phyloP scores from a whole-genome alignment of 495 filamentous ascomycete genomes.

The Penicillium paradoxum region DNA sequence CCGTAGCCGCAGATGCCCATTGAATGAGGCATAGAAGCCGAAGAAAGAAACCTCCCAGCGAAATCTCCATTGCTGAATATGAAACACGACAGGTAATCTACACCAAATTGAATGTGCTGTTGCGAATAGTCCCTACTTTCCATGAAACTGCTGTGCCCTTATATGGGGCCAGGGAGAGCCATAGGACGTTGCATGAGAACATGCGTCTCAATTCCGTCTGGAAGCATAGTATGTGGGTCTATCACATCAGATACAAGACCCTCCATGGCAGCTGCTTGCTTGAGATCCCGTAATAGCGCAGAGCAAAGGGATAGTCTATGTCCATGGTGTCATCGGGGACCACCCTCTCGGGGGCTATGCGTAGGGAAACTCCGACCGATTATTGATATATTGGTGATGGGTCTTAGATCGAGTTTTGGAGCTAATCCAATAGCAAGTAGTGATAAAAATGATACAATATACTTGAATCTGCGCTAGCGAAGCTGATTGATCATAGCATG shows the following conservation, averaged over 20 bases:
- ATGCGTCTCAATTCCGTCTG: slow-evolving; percentile 1
- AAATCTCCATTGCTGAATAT: slow-evolving; percentile 8
- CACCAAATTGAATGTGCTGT: neutral
- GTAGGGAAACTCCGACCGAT: slow-evolving; percentile 4
- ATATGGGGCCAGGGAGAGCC: neutral
- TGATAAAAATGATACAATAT: neutral
- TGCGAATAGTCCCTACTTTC: neutral
- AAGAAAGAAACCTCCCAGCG: slow-evolving; percentile 1
- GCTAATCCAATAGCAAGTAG: slow-evolving; percentile 6
- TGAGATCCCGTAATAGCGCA: neutral
- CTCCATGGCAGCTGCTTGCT: neutral
- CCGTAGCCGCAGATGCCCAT: slow-evolving; percentile 15
- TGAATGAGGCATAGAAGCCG: slow-evolving; percentile 12
- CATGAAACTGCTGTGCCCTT: neutral
- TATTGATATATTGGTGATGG: slow-evolving; percentile 1
- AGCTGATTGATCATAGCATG: neutral
- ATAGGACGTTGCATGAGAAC: neutral
- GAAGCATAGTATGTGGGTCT: neutral
- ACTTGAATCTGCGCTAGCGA: neutral
- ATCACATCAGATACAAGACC: neutral
- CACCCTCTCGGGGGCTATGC: neutral
- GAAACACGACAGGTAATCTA: neutral
- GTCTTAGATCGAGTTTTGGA: slow-evolving; percentile 6
- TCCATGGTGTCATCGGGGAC: neutral
- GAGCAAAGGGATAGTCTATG: neutral